Evolutionary conservation across 768 basidiomycete species (phyloP).

Genomic region (Pleurotus djamor): DNA sequence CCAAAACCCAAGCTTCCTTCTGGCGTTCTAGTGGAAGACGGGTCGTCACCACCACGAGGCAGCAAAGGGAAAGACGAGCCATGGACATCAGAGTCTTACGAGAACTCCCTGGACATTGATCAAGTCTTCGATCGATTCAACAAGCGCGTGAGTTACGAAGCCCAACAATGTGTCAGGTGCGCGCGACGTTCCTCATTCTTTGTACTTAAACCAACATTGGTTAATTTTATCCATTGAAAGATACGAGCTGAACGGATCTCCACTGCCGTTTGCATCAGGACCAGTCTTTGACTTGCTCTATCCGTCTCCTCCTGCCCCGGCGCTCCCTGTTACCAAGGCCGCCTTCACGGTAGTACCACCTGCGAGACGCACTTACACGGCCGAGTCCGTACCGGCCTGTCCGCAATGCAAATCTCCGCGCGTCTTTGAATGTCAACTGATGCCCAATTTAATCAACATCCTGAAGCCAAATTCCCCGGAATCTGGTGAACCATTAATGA

Average conservation of each 20-base stretch:
- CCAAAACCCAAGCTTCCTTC: slow-evolving; percentile 45
- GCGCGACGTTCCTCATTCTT: slow-evolving; percentile 17
- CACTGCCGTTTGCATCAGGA: slow-evolving; percentile 86
- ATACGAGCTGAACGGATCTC: slow-evolving; percentile 85
- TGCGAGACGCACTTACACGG: slow-evolving; percentile 51
- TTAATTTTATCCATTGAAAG: no score
- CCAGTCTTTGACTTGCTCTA: slow-evolving; percentile 73
- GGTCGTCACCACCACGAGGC: slow-evolving; percentile 12
- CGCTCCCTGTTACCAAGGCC: slow-evolving; percentile 57
- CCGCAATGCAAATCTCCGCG: slow-evolving; percentile 62
- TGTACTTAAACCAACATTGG: slow-evolving; percentile 4
- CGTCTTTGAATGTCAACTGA: slow-evolving; percentile 91
- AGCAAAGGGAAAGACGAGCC: slow-evolving; percentile 40
- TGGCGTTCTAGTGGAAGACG: slow-evolving; percentile 40
- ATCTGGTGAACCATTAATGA: slow-evolving; percentile 18
- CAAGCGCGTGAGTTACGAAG: slow-evolving; percentile 64
- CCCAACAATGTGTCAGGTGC: slow-evolving; percentile 86
- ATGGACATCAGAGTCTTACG: slow-evolving; percentile 77
- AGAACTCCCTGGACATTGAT: slow-evolving; percentile 78
- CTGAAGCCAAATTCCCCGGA: slow-evolving; percentile 30
- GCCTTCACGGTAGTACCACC: slow-evolving; percentile 53
- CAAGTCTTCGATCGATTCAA: slow-evolving; percentile 85
- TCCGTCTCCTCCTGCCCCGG: slow-evolving; percentile 44
- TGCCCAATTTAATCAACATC: slow-evolving; percentile 90
- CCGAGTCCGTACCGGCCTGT: slow-evolving; percentile 60